phyloP scores from a whole-genome alignment of 1,139 yeast species.

The Blastobotrys indianensis region DNA sequence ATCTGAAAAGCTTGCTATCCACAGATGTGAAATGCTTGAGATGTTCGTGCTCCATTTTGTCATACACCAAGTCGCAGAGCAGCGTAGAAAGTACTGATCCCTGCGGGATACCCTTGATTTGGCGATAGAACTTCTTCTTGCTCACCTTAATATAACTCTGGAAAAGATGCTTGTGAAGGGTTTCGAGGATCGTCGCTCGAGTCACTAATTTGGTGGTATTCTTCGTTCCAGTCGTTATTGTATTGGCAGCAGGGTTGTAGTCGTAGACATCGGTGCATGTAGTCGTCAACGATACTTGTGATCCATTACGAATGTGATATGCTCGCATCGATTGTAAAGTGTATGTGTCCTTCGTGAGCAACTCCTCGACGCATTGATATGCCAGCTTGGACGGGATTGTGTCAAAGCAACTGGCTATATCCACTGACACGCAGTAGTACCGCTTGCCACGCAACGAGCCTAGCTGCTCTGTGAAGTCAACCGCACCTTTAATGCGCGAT shows the following conservation, averaged over 20 bases:
- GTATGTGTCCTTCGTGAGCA: slow-evolving; percentile 5
- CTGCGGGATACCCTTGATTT: slow-evolving; percentile 75
- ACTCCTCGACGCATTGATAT: background rate
- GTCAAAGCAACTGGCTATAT: slow-evolving; percentile 75
- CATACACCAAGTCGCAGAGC: slow-evolving; percentile 71
- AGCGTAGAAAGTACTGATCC: slow-evolving; percentile 76
- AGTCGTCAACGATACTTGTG: background rate
- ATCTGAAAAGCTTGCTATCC: slow-evolving; percentile 46
- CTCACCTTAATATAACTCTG: slow-evolving; percentile 39
- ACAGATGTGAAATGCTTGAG: slow-evolving; percentile 27
- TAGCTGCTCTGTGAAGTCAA: slow-evolving; percentile 16
- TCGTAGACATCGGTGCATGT: background rate
- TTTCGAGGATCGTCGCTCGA: slow-evolving; percentile 10
- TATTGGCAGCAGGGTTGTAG: background rate
- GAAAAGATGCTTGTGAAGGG: slow-evolving; percentile 38
- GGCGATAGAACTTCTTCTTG: slow-evolving; percentile 36
- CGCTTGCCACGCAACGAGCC: slow-evolving; percentile 17
- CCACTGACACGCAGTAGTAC: slow-evolving; percentile 62
- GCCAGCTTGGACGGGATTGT: slow-evolving; percentile 47
- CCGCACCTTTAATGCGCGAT: slow-evolving; percentile 9
- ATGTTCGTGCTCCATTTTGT: slow-evolving; percentile 48
- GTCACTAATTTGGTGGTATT: background rate
- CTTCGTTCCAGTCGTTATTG: background rate
- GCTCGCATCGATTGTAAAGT: background rate
- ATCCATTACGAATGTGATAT: too few relatives aligned